phyloP scores from a whole-genome alignment of 805 yeast genomes.

The Candida ponderosae region DNA sequence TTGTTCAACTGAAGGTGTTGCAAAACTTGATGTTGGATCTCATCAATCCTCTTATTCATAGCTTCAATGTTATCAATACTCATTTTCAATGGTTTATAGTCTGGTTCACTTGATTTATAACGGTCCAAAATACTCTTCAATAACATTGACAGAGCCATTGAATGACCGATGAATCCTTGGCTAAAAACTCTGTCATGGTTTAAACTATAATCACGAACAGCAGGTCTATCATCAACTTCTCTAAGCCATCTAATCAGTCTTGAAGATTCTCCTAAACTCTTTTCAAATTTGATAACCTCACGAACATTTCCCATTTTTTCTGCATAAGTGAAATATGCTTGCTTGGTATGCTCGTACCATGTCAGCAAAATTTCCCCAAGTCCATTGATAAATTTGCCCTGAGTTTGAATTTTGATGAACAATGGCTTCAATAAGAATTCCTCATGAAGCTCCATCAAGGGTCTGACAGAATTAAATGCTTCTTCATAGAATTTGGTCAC shows the following conservation, averaged over 20 bases:
- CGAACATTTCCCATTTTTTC: conserved; percentile 52
- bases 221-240: conserved; percentile 39
- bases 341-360: conserved; percentile 56
- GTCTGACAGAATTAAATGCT: conserved; percentile 49
- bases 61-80: conserved; percentile 48
- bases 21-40: conserved; percentile 52
- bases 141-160: conserved; percentile 55
- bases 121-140: conserved; percentile 48
- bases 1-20: conserved; percentile 46
- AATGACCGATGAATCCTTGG: conserved; percentile 46
- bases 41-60: conserved; percentile 54
- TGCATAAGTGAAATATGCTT: conserved; percentile 51
- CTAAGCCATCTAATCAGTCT: conserved; percentile 51
- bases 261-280: conserved; percentile 27
- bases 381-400: conserved; percentile 60
- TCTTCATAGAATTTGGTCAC: conserved; percentile 50
- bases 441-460: conserved; percentile 48
- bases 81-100: conserved; percentile 39
- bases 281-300: conserved; percentile 43
- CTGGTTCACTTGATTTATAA: conserved; percentile 40
- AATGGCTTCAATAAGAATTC: conserved; percentile 50
- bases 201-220: conserved; percentile 29
- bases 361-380: conserved; percentile 54
- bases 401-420: conserved; percentile 43
- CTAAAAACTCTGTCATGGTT: conserved; percentile 49